Evolutionary conservation across 192 early-diverging fungal genomes (phyloP).

Genomic region (Mortierella hygrophila): DNA sequence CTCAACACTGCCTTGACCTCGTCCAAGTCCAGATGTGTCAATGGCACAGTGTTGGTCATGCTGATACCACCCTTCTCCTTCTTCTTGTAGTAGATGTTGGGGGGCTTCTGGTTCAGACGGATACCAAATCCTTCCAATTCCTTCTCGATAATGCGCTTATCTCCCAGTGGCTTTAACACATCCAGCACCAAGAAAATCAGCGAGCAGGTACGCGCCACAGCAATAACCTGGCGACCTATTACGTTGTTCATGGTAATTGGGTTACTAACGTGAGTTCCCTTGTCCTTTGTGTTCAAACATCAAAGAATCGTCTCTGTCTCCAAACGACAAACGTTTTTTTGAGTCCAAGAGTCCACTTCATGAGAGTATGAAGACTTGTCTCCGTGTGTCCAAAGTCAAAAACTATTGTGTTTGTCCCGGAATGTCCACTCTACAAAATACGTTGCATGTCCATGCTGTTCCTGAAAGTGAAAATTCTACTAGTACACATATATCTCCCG

Average conservation of each 20-base stretch:
- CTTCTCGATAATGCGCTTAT: constrained; percentile 95
- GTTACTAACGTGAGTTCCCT: neutral
- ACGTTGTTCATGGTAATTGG: neutral
- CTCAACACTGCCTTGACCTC: constrained; percentile 93
- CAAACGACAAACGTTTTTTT: too few relatives aligned
- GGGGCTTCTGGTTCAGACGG: constrained; percentile 95
- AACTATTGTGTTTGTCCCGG: too few relatives aligned
- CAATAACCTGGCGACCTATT: constrained; percentile 85
- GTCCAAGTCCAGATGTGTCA: constrained; percentile 91
- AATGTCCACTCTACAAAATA: too few relatives aligned
- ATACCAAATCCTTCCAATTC: constrained; percentile 99
- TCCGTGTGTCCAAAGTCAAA: too few relatives aligned
- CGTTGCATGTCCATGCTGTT: neutral
- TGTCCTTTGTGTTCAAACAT: too few relatives aligned
- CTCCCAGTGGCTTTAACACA: constrained; percentile 95
- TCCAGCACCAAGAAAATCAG: constrained; percentile 97
- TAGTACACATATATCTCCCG: neutral
- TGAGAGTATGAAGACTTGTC: too few relatives aligned
- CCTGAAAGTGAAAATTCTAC: neutral
- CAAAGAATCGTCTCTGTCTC: too few relatives aligned
- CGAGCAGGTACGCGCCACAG: constrained; percentile 97
- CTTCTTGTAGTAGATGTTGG: constrained; percentile 95
- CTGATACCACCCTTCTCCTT: constrained; percentile 99
- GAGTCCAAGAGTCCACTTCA: too few relatives aligned
- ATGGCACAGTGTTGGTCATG: constrained; percentile 92